Evolutionary conservation across 2,329 filamentous ascomycete genomes (phyloP), one percentile per base, ranked within the genome.

Genomic region (Alternaria viburni): DNA sequence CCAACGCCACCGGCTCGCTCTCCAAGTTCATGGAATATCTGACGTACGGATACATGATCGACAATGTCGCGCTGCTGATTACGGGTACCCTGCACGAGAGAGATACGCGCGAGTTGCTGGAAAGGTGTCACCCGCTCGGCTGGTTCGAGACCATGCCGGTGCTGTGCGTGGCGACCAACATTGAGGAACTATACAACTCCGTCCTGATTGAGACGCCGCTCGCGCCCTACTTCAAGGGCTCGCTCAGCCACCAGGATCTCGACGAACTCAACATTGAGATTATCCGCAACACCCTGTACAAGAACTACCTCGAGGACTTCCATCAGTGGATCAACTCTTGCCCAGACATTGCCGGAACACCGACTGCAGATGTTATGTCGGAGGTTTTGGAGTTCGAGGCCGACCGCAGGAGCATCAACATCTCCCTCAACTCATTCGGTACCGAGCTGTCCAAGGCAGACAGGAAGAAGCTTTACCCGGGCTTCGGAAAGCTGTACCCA

Each of bases 61-160:
- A 99, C 83, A 99, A 99, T 76, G 93, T 99, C 57, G 96, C 96
- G 43, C 90, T 99, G 44, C 89, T 99, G 76, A 99, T 99, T 81
- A 99, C 96, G 21, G 96, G 96, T 66, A 99, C 96, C 12, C 88
- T 99, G 28, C 96, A 99, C 83, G 96, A 99, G 83, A 89, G 96
- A 79, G 96, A 99, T 80, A 99, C 96, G 4, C 90, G 94, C 64
- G 96, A 99, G 83, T 88, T 99, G 67, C 85, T 99, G 57, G 96
- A 98, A 78, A 87, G 96, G 81, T 99, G 96, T 82, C 96, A 99
- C 75, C 96, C 96, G 7, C 87, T 99, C 8, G 96, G 96, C 72
- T 98, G 94, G 93, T 99, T 99, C 80, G 96, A 99, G 85, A 97
- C 96, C 9, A 93, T 99, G 91, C 96, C 96, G 0, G 96, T 97